Base-by-base conservation (phyloP, 1,284 basidiomycete genomes). In the Pyrrhoderma noxium region DNA sequence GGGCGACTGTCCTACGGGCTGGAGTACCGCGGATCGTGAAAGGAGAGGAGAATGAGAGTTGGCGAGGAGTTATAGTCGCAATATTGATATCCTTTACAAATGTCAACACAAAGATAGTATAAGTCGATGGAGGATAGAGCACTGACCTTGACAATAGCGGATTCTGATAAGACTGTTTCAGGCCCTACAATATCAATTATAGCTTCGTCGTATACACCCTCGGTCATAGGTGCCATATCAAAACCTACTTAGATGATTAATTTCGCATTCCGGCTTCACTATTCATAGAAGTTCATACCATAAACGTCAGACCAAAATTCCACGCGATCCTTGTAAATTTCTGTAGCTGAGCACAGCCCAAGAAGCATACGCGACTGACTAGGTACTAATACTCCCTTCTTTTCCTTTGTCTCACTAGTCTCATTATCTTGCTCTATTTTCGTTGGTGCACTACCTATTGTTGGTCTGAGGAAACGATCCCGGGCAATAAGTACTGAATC, bases 291-390 rank as follows among this genome's bases (percentile, higher is more conserved):
- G 14, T 61, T 74, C 13, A 11, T 57, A 84, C 93, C 94, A 63
- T 98, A 93, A 1, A 97, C 80, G 63, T 93, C 84, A 53, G 80
- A 72, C 95, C 95, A 99, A 66, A 94, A 98, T 1, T 75, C 77
- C 19, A 97, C 72, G 11, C 88, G 79, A 41, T 95, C 90, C 61
- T 88, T 85, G 64, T 80, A 75, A 31, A 93, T 74, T 45, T 88
- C 82, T 3, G 71, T 72, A 7, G 79, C 91, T 41, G 89, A 85
- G 58, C 89, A 89, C 3, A 93, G 78, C 2, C 77, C 82, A 18
- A 98, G 70, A 70, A 89, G 81, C 71, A 99, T 90, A 56, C 83
- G 78, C 55, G 85, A 89, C 62, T 98, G 90, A 59, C 87, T 92
- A 0, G 95, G 95, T 0, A 86, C 93, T 79, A 99, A 84, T n/a